Base-by-base conservation (phyloP, 768 basidiomycete genomes). In the Boletus rubroflammeus region DNA sequence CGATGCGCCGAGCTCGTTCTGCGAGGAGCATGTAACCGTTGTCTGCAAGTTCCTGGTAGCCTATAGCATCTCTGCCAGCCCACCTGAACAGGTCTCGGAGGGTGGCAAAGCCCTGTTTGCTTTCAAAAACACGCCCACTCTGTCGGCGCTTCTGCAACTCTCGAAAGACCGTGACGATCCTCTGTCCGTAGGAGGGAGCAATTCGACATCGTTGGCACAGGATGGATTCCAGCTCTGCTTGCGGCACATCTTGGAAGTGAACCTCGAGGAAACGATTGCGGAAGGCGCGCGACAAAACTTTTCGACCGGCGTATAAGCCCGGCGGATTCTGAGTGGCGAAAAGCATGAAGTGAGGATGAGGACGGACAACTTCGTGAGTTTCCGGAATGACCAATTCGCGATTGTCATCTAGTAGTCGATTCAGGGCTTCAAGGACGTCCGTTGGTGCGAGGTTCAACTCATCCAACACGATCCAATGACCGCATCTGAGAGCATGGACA, bases 271-370 rank as follows among this genome's bases (percentile, higher is more conserved):
- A 98, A 6, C 97, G 90, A 72, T 94, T 97, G 29, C 97, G 83
- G 75, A 99, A 98, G 0, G 97, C 97, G 9, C 97, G 83, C 3
- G 96, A 98, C 11, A 98, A 73, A 8, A 96, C 81, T 66, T 99
- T 99, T 59, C 97, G 81, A 6, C 97, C 97, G 2, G 88, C 96
- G 66, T 98, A 98, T 25, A 98, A 69, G 3, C 96, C 96, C 0
- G 96, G 90, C 19, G 97, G 97, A 69, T 99, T 98, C 70, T 98
- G 97, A 0, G 97, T 98, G 4, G 96, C 94, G 67, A 99, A 99
- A 9, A 99, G 80, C 86, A 98, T 93, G 76, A 98, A 99, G 67
- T 93, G 86, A 1, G 93, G 86, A 70, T 98, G 96, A 1, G 97
- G 97, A 11, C 79, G 82, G 34, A 99, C 82, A 23, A 98, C 84